A percentile compares a stretch with the other conserved stretches of the same genome.
Conservation (phyloP, 495 filamentous ascomycete species). For the Neurospora sp. region DNA sequence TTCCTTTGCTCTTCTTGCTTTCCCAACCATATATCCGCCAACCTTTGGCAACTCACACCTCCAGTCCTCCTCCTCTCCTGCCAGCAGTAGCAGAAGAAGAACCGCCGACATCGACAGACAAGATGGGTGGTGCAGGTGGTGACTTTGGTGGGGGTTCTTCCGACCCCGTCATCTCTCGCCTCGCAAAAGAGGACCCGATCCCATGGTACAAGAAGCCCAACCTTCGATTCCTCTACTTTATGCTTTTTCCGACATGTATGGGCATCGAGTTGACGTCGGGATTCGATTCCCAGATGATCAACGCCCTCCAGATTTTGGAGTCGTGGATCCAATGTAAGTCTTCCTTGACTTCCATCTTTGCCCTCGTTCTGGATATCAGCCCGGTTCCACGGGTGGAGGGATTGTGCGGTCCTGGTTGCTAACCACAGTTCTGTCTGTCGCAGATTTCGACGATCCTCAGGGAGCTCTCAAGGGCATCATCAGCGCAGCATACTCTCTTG, state of each 20-base stretch:
- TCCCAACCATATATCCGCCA: not conserved
- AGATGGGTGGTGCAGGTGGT: not conserved
- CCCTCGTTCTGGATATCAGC: not conserved
- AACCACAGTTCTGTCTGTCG: not conserved
- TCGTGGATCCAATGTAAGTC: slow-evolving; percentile 43
- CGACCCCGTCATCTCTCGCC: slow-evolving; percentile 36
- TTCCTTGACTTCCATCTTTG: not conserved
- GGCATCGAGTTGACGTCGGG: slow-evolving; percentile 65
- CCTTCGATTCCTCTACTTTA: slow-evolving; percentile 46
- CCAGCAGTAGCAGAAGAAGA: not conserved
- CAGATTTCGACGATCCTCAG: slow-evolving; percentile 29
- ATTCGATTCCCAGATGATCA: slow-evolving; percentile 65
- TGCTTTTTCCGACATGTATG: slow-evolving; percentile 56
- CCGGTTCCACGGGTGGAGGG: not conserved
- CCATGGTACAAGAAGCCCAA: slow-evolving; percentile 54
- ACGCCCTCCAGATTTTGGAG: slow-evolving; percentile 52
- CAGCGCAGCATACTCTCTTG: slow-evolving; percentile 41
- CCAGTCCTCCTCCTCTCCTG: not conserved
- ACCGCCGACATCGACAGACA: not conserved
- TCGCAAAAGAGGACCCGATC: slow-evolving; percentile 40
- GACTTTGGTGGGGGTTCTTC: slow-evolving; percentile 10
- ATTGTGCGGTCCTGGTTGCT: not conserved
- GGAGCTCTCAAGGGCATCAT: slow-evolving; percentile 35
- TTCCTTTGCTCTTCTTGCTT: not conserved
- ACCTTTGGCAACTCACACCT: not conserved